Evolutionary conservation across 73 alveolate genomes (phyloP).

Genomic region (Effrenium voratum): DNA sequence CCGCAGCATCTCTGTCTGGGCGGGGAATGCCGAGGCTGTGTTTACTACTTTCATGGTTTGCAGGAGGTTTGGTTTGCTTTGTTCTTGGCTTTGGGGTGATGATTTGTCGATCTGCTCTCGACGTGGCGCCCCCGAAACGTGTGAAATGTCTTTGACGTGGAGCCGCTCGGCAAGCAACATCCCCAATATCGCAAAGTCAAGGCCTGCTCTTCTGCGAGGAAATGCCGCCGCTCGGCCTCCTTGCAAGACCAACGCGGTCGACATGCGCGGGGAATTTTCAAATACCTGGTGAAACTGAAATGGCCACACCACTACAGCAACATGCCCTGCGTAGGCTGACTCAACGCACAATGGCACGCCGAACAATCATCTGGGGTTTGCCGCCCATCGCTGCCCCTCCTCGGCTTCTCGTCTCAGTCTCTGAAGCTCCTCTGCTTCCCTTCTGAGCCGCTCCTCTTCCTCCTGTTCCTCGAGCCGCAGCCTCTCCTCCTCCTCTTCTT

Average conservation of each 20-base stretch:
- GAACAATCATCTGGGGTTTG: background rate
- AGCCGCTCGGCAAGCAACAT: too few species aligned
- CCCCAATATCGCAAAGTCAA: too few species aligned
- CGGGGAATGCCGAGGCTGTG: too few species aligned
- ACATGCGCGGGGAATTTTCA: background rate
- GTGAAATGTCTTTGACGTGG: too few species aligned
- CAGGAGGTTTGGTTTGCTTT: too few species aligned
- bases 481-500: slow-evolving; percentile 59
- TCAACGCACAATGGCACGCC: background rate
- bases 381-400: background rate
- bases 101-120: too few species aligned
- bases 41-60: too few species aligned
- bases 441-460: slow-evolving; percentile 42
- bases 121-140: too few species aligned
- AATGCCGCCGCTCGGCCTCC: slow-evolving; percentile 1
- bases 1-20: too few species aligned
- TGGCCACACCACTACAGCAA: too few species aligned
- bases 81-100: too few species aligned
- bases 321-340: background rate
- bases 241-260: background rate
- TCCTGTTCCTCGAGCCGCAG: slow-evolving; percentile 16
- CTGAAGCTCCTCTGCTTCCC: slow-evolving; percentile 30
- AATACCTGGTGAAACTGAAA: too few species aligned
- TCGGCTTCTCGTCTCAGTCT: background rate
- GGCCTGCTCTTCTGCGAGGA: slow-evolving; percentile 44